Evolutionary conservation across 306 rosid genomes (phyloP), one percentile per base, ranked within the genome.

Genomic region (Sophora flavescens): DNA sequence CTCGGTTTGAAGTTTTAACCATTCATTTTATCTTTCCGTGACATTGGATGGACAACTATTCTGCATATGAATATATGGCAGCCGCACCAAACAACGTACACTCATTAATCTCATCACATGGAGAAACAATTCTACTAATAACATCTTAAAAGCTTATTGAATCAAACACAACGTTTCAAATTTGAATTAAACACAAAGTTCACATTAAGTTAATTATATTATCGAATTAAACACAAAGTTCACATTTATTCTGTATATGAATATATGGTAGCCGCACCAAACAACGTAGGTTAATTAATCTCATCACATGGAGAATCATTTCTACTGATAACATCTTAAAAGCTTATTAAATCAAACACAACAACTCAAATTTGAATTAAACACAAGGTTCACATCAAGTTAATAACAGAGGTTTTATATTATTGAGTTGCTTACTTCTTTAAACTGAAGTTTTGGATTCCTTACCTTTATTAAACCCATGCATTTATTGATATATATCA

Each of bases 11-110:
- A n/a, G 4, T 56, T 66, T 11, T n/a, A 41, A 35, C 64, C 41
- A 57, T 73, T 74, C 74, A 35, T 78, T 68, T 33, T 45, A 50
- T 60, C 82, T 74, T 59, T 38, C 16, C 13, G 36, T 80, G 71
- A 30, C 57, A 74, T 39, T 67, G 64, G 39, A 32, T 32, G 17
- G 45, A 65, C 74, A 58, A 28, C 73, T 22, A 62, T 39, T 72
- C 61, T 54, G 36, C 6, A 9, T 38, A 69, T 38, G 56, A 18
- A 38, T 8, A 12, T 7, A 26, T 47, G 11, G 15, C 47, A 44
- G 47, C 54, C 17, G 48, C 18, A 47, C 50, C 30, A 9, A 70
- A 33, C 62, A 76, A 75, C 6, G 41, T 35, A 60, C 35, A 48
- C 59, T 42, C 42, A n/a, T 65, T 4, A 15, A 67, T 48, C 17